Conservation (phyloP, 1,284 basidiomycete genomes). For the Tilletiopsis washingtonensis region DNA sequence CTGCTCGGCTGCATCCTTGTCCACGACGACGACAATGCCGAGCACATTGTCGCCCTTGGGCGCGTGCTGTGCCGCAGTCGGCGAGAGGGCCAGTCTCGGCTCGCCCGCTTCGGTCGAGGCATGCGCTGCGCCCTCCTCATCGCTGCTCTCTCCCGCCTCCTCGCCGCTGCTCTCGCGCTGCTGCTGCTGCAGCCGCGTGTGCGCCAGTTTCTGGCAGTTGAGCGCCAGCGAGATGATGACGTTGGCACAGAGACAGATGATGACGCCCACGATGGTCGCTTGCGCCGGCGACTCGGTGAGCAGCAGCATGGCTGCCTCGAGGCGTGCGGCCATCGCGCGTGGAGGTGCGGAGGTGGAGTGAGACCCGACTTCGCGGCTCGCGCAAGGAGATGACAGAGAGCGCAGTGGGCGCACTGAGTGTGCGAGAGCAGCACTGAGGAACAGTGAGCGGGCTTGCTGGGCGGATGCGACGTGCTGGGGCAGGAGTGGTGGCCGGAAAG, state of each 20-base stretch:
- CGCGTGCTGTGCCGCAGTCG: too few relatives aligned
- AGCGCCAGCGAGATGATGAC: constrained; percentile 80
- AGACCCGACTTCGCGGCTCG: too few relatives aligned
- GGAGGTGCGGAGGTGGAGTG: too few relatives aligned
- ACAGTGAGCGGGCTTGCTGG: too few relatives aligned
- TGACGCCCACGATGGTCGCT: constrained; percentile 65
- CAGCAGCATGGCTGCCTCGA: too few relatives aligned
- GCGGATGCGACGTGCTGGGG: too few relatives aligned
- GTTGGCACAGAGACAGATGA: constrained; percentile 74
- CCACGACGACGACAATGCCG: not conserved
- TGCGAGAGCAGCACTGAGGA: too few relatives aligned
- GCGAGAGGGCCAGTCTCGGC: too few relatives aligned
- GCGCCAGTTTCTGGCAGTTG: constrained; percentile 72
- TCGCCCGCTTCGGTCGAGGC: not conserved
- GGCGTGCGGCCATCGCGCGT: too few relatives aligned
- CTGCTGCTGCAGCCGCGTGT: constrained; percentile 57
- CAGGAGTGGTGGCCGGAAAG: too few relatives aligned
- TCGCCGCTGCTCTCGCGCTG: not conserved
- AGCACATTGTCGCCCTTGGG: not conserved
- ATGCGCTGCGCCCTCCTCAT: constrained; percentile 48
- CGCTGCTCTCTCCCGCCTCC: constrained; percentile 52
- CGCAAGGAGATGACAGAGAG: too few relatives aligned
- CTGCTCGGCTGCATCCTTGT: not conserved
- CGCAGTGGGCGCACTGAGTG: too few relatives aligned
- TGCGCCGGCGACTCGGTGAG: not conserved